A percentile compares a stretch with the other conserved stretches of the same genome.
Conservation (phyloP, 345 rosid genomes). For the Pistacia atlantica region DNA sequence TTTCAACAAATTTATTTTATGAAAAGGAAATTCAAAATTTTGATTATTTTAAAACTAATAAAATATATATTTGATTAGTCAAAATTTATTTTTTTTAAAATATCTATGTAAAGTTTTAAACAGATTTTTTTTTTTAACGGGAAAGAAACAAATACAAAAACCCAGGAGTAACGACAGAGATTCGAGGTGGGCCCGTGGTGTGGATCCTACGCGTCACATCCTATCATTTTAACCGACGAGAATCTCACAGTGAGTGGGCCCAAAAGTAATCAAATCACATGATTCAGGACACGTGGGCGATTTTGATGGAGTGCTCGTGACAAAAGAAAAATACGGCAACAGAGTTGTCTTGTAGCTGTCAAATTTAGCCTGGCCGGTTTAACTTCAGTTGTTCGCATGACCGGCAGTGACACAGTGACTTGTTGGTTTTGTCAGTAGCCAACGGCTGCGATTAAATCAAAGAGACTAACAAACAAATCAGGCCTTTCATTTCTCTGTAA, state of each 20-base stretch:
- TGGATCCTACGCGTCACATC: conserved; percentile 31
- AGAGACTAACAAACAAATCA: conserved; percentile 10
- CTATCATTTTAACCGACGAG: conserved; percentile 20
- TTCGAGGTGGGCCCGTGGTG: conserved; percentile 26
- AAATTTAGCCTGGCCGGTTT: conserved; percentile 28
- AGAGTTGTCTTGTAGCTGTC: conserved; percentile 22
- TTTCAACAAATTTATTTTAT: no score
- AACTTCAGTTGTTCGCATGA: not conserved
- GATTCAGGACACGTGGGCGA: conserved; percentile 11
- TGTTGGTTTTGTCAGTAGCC: conserved; percentile 14
- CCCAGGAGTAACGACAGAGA: conserved; percentile 44
- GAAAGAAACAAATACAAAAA: not conserved
- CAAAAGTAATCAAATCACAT: not conserved
- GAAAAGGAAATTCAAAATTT: no score
- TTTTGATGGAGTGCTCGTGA: not conserved
- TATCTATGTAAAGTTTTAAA: no score
- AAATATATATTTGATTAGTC: no score
- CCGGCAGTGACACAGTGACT: conserved; percentile 18
- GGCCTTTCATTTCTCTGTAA: not conserved
- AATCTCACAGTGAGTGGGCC: conserved; percentile 17
- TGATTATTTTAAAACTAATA: no score
- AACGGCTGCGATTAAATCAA: conserved; percentile 20
- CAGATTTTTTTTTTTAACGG: no score
- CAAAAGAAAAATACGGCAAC: not conserved
- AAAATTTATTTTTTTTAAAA: no score